phyloP scores from a whole-genome alignment of 2,329 filamentous ascomycete species.

The Cryphonectria naterciae region DNA sequence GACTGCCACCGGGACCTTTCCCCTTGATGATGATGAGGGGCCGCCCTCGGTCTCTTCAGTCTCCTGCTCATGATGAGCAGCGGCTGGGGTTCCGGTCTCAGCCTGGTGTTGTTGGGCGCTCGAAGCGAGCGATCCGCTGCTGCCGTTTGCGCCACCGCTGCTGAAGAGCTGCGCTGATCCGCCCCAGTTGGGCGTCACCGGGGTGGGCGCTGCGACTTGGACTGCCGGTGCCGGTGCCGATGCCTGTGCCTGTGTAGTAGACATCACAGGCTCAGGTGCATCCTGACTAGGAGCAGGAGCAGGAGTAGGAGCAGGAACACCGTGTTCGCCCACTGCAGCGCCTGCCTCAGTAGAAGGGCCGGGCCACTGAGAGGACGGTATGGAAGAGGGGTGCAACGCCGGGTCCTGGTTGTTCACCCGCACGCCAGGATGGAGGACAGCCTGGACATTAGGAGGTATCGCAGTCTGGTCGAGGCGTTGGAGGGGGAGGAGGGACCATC shows the following conservation, averaged over 20 bases:
- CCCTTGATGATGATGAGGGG: slow-evolving; percentile 36
- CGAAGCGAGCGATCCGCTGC: slow-evolving; percentile 26
- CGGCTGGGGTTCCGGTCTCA: not conserved
- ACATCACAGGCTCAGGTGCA: not conserved
- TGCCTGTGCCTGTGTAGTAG: slow-evolving; percentile 30
- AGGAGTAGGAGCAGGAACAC: not conserved
- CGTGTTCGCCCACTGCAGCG: not conserved
- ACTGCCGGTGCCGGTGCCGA: slow-evolving; percentile 36
- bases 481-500: slow-evolving; percentile 68
- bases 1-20: slow-evolving; percentile 22
- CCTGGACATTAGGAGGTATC: not conserved
- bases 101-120: slow-evolving; percentile 32
- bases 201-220: slow-evolving; percentile 52
- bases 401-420: slow-evolving; percentile 26
- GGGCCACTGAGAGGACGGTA: not conserved
- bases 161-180: slow-evolving; percentile 54
- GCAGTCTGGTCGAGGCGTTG: slow-evolving; percentile 49
- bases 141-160: slow-evolving; percentile 38
- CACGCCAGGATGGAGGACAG: not conserved
- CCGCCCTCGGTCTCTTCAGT: not conserved
- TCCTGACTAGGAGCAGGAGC: not conserved
- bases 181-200: slow-evolving; percentile 55
- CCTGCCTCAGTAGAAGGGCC: not conserved
- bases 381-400: slow-evolving; percentile 19
- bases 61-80: not conserved